These are phyloP conservation scores for Emmonsiellopsis sp. DNA, from an alignment of 2,329 filamentous ascomycete species.

Conservation along the genomic window DNA sequence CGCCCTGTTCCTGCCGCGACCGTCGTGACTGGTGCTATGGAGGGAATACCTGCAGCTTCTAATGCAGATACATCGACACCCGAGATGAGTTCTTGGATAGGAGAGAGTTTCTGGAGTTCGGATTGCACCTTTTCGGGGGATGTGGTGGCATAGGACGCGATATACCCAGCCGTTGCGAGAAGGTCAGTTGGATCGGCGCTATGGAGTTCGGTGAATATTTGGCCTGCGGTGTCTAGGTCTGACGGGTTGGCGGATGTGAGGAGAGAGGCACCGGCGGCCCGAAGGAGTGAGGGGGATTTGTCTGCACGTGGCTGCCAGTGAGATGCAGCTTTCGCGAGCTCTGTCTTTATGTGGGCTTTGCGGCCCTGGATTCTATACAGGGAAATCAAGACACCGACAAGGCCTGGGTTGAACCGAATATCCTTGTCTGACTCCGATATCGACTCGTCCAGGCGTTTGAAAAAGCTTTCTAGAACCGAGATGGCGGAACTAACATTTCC, in stretches of 20 bases:
- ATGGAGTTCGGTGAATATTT: constrained; percentile 69
- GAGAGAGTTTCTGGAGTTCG: constrained; percentile 28
- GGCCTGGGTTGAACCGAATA: constrained; percentile 70
- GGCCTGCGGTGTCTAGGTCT: constrained; percentile 60
- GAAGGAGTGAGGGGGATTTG: constrained; percentile 56
- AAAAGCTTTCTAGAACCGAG: constrained; percentile 63
- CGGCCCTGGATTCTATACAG: constrained; percentile 71
- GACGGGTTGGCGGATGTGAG: constrained; percentile 62
- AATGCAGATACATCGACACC: constrained; percentile 35
- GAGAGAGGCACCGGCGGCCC: constrained; percentile 73
- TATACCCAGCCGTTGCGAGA: constrained; percentile 68
- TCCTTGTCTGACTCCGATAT: constrained; percentile 49
- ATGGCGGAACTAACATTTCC: constrained; percentile 66
- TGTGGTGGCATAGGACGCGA: constrained; percentile 64
- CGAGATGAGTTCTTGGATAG: constrained; percentile 31
- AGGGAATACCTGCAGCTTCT: constrained; percentile 34
- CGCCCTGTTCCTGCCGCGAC: constrained; percentile 22
- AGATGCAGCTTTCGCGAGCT: constrained; percentile 67
- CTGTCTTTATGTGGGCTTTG: constrained; percentile 58
- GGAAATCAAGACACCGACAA: constrained; percentile 70
- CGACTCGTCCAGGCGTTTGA: constrained; percentile 60
- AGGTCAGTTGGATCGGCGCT: constrained; percentile 55
- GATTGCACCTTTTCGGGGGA: constrained; percentile 28
- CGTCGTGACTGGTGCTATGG: constrained; percentile 21
- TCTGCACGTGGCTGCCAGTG: constrained; percentile 66